phyloP scores from a whole-genome alignment of 2,329 filamentous ascomycete genomes.

The Nemania sp. region DNA sequence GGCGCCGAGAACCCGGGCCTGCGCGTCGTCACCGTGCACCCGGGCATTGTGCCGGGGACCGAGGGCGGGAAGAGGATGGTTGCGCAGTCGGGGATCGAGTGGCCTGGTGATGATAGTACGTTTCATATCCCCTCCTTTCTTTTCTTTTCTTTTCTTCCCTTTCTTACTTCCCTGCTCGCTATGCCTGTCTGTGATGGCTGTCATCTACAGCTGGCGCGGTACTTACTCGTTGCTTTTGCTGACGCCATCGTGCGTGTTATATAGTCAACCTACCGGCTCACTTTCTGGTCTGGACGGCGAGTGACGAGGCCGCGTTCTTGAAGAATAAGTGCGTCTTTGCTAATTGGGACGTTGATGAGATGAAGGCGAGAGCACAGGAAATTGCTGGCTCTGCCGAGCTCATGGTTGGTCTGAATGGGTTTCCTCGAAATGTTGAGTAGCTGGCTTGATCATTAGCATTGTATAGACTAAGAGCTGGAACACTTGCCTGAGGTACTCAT shows the following conservation, averaged over 20 bases:
- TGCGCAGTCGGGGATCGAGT: constrained; percentile 26
- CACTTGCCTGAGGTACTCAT: no score
- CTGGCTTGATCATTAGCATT: neutral
- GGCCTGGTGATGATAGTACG: constrained; percentile 31
- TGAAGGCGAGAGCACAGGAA: constrained; percentile 28
- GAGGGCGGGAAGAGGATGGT: constrained; percentile 27
- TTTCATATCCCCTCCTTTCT: neutral
- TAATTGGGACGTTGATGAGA: constrained; percentile 30
- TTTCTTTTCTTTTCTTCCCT: neutral
- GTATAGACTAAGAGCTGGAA: no score
- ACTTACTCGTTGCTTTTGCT: no score
- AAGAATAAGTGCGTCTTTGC: constrained; percentile 32
- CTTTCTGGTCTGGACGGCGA: constrained; percentile 31
- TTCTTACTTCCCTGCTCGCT: neutral
- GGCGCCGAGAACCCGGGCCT: constrained; percentile 30
- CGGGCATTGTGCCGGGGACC: constrained; percentile 26
- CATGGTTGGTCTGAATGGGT: constrained; percentile 28
- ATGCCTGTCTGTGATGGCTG: no score
- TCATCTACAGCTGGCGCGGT: no score
- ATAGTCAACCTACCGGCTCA: constrained; percentile 27
- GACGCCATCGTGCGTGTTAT: neutral
- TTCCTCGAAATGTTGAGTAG: constrained; percentile 24
- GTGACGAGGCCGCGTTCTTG: constrained; percentile 29
- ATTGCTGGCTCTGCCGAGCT: constrained; percentile 26
- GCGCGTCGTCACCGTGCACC: constrained; percentile 28